Evolutionary conservation across 2,329 filamentous ascomycete species (phyloP), one percentile per base, ranked within the genome.

Genomic region (Claviceps humidiphila): DNA sequence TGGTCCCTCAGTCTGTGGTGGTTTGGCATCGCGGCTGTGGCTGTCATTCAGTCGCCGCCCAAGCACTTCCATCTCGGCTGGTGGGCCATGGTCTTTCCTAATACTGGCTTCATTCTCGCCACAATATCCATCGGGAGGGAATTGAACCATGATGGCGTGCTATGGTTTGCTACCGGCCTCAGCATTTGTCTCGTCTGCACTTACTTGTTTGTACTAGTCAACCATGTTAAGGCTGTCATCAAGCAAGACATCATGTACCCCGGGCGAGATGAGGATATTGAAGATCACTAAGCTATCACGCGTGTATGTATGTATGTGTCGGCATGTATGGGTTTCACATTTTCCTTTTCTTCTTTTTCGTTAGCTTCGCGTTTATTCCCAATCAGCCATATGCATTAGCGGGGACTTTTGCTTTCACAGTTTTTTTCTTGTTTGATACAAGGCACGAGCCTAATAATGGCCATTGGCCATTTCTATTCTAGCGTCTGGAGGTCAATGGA

Each of bases 31-130:
- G 67, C 64, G 1, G 56, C 59, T 6, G 56, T 71, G 4, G 64
- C 67, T 24, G 61, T 69, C 16, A 51, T 62, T n/a, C 54, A 67
- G 16, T 61, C 65, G 58, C 61, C 68, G 11, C 72, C 69, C 4
- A 70, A 75, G 58, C 72, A 71, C 61, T 81, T 81, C 57, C 76
- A 80, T 55, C 68, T 84, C 2, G 78, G 77, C 1, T 84, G 79
- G 79, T 85, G 78, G 76, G 78, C 80, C 0, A 74, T 79, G 63
- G 76, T 81, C 9, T 82, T 82, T 63, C 78, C 78, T 46, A 82
- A 82, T 63, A 76, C 74, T 0, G 78, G 78, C 4, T 81, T 81
- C 59, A 74, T 74, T 4, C 66, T 82, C 47, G 74, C 74, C 2
- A 80, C 77, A 0, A 78, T 80, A 49, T 66, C 73, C 6, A 74